Conservation (phyloP, 176 grass and related monocot genomes). For the Carex pumila region DNA sequence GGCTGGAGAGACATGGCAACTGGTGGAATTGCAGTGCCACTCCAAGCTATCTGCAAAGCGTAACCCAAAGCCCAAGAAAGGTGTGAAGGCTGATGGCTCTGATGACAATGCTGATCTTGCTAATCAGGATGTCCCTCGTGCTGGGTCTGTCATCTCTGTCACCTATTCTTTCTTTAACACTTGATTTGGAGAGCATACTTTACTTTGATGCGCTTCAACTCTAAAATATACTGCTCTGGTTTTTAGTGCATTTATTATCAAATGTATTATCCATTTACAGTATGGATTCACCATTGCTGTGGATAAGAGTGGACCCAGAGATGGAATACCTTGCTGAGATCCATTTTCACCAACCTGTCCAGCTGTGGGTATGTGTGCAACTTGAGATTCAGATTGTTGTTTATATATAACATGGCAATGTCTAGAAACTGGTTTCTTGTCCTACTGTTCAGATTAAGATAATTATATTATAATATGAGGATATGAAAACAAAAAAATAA, state of each 20-base stretch:
- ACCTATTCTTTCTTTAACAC: neutral
- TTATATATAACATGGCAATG: neutral
- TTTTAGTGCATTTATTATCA: neutral
- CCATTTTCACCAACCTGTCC: slow-evolving; percentile 92
- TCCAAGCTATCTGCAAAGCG: slow-evolving; percentile 85
- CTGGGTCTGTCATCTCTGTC: slow-evolving; percentile 58
- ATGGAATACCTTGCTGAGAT: slow-evolving; percentile 98
- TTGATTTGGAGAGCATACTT: neutral
- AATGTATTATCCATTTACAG: slow-evolving; percentile 30
- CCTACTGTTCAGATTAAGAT: neutral
- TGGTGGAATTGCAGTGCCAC: slow-evolving; percentile 92
- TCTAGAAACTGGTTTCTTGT: neutral
- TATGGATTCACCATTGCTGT: slow-evolving; percentile 82
- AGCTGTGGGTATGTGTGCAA: slow-evolving; percentile 71
- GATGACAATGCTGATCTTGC: slow-evolving; percentile 84
- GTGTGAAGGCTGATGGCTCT: slow-evolving; percentile 66
- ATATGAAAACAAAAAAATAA: neutral
- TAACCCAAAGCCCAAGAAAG: slow-evolving; percentile 83
- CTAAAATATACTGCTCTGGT: neutral
- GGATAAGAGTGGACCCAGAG: slow-evolving; percentile 92
- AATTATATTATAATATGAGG: neutral
- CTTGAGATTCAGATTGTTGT: neutral
- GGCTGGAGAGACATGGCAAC: slow-evolving; percentile 81
- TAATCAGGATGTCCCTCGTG: slow-evolving; percentile 66
- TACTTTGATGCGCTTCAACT: neutral